Conservation (phyloP, 495 filamentous ascomycete species). For the Aspergillus heteromorphus region DNA sequence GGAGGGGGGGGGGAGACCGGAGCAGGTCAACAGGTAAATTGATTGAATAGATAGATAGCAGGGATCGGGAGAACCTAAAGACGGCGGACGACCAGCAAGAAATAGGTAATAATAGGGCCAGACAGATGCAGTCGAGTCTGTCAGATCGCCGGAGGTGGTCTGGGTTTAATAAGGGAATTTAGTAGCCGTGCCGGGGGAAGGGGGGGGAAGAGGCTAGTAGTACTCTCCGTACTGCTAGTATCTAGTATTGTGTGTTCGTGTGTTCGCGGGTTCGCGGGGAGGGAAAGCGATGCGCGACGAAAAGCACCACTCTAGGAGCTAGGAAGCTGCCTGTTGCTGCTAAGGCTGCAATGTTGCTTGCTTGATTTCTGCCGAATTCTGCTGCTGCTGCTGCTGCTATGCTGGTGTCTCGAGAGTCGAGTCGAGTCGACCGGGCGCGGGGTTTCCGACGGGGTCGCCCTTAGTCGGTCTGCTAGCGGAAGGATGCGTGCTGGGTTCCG, state of each 20-base stretch:
- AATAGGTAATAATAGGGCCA: neutral
- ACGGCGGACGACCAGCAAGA: no score
- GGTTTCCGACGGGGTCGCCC: neutral
- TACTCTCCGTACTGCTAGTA: no score
- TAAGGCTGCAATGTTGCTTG: no score
- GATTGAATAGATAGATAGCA: conserved; percentile 14
- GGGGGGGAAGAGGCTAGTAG: neutral
- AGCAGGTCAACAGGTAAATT: conserved; percentile 8
- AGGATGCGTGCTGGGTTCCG: conserved; percentile 2
- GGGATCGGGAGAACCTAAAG: neutral
- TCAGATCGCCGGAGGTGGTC: conserved; percentile 2
- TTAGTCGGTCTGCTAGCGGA: neutral
- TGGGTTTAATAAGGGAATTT: conserved; percentile 13
- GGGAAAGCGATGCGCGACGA: no score
- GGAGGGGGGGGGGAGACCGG: conserved; percentile 1
- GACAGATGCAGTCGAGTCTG: neutral
- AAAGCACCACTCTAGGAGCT: no score
- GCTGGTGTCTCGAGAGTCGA: neutral
- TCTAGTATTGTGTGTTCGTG: no score
- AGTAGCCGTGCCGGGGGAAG: neutral
- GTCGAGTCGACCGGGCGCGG: neutral
- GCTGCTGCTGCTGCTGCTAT: neutral
- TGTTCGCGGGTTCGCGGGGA: no score
- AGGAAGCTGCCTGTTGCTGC: no score
- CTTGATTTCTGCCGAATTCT: no score